Evolutionary conservation across 805 yeast genomes (phyloP), one percentile per base, ranked within the genome.

Genomic region (Pichia nanzhaoensis): DNA sequence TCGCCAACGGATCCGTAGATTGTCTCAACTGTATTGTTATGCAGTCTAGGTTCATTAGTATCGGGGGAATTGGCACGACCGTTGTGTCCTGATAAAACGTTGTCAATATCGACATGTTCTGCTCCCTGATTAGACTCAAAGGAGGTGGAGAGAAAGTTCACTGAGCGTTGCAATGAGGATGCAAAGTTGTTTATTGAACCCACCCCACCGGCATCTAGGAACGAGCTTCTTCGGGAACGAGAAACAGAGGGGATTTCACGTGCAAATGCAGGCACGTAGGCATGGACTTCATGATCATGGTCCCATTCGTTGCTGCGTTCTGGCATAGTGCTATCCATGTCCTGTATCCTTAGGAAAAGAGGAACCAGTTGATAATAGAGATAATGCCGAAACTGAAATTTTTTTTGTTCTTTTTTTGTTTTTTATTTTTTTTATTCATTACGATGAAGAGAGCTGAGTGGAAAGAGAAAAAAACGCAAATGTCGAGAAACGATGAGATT

Each of bases 171-270:
- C 20, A 64, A 49, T 1, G 69, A 65, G 2, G 61, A 57, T 2
- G 67, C 68, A 55, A 67, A 66, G 42, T 64, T 66, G 44, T 59
- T 64, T 16, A 65, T 41, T 2, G 70, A 65, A 43, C 65, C 59
- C 8, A 57, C 63, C 1, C 71, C 71, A 2, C 70, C 71, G 16
- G 50, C 49, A 44, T 67, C 69, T 24, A 66, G 45, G 5, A 65
- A 41, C 0, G 69, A 64, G n/a, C 62, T 48, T 42, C 69, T 47
- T 41, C 69, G 49, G 1, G 41, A 28, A 18, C 19, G 18, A 32
- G 18, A 5, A 9, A n/a, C 9, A n/a, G n/a, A 17, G 17, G 40
- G 40, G 16, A 37, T 37, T 16, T 19, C 39, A 18, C 39, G 9
- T 13, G 39, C 12, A 5, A 17, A 2, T 2, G 10, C 14, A 5